Evolutionary conservation across 306 rosid species (phyloP), one percentile per base, ranked within the genome.

Genomic region (Trifolium subterraneum): DNA sequence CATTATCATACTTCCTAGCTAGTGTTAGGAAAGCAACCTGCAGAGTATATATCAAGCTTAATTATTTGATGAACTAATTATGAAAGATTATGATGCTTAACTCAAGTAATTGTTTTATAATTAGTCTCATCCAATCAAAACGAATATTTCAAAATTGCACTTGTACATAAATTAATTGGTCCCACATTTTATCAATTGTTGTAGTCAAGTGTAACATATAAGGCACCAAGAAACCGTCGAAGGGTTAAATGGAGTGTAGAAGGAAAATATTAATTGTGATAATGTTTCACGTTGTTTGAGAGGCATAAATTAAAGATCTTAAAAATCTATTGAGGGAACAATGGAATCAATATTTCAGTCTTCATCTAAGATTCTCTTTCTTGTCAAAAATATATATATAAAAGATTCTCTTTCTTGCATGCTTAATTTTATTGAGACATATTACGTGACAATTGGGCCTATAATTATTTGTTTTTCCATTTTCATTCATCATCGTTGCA

Each of bases 141-240:
- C 64, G 2, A 63, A 51, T 56, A 63, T 58, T 73, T 79, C 56
- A 68, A 45, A 70, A 55, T 63, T 35, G 29, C 52, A 23, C 80
- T 44, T 64, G 33, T 9, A 39, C 47, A 23, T 10, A 81, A 66
- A 74, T 61, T 71, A 70, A 74, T 73, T 78, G 90, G 88, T 72
- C 85, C 86, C 81, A 82, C 86, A 20, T 33, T 64, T 77, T 25
- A 74, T 81, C 65, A 77, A 41, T 81, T 78, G 70, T 44, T 44
- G 76, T 22, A 1, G 76, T 78, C 78, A 82, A 61, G 70, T 11
- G 69, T 56, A 22, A 16, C 63, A 58, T 25, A 86, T 54, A 70
- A 84, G 81, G 84, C 82, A 79, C 71, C 84, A 77, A 77, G 82
- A 73, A 79, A 79, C 76, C 39, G 38, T 83, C 79, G 65, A 73